Base-by-base conservation (phyloP, 2,329 filamentous ascomycete genomes). In the Neodidymelliopsis sp. region DNA sequence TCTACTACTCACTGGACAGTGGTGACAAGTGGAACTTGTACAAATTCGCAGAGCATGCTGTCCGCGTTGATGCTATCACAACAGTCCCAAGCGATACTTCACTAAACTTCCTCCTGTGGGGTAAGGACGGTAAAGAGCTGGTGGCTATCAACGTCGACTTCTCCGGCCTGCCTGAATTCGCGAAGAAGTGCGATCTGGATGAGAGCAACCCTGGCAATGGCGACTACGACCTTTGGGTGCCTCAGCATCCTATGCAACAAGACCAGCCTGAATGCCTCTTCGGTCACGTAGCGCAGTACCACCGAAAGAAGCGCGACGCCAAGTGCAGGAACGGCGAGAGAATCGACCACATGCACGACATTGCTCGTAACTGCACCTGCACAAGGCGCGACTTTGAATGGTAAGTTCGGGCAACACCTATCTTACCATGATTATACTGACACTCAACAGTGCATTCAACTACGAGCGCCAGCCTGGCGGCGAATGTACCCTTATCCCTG, bases 61-160 rank as follows among this genome's bases (percentile, higher is more conserved):
- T 96, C 60, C 78, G 82, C 3, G 84, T 97, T 23, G 77, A 84
- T 13, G 89, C 94, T 63, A 88, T 99, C 56, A 91, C 91, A 0
- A 97, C 93, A 1, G 82, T 97, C 1, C 89, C 90, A 4, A 93
- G 90, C 18, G 94, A 96, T 64, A 90, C 86, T 5, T 96, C 92
- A 15, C 86, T 89, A 44, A 96, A 95, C 69, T 97, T 99, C 71
- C 73, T 99, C 15, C 79, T 99, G 15, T 99, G 94, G 95, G 90
- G 87, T 10, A 79, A 75, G 47, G 81, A 84, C 28, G 70, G 67
- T 35, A 70, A 66, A 15, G 77, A 84, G 47, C 73, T 91, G 13
- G 82, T 88, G 40, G 87, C 91, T 0, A 78, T 96, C 65, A 96
- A 95, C 59, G 72, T 99, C 6, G 94, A 99, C 74, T 99, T 99